Percentiles rank a stretch among this genome's conserved stretches.
These are phyloP conservation scores for Tillandsia leiboldiana DNA, from an alignment of 176 grass and related monocot genomes.

Conservation along the genomic window DNA sequence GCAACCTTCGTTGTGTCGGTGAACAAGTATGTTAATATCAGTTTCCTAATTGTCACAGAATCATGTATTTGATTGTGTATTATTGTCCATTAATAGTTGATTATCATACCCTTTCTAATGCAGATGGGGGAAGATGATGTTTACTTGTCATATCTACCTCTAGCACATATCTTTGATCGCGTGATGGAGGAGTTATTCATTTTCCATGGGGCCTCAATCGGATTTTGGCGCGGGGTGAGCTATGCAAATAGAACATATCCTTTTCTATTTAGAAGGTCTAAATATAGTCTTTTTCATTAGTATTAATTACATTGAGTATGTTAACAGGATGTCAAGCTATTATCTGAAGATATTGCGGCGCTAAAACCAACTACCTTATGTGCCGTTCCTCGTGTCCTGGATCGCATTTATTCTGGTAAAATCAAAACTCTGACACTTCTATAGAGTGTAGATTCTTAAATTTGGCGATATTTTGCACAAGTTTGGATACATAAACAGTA, in stretches of 20 bases:
- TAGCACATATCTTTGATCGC: constrained; percentile 89
- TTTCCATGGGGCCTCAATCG: constrained; percentile 66
- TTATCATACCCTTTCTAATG: neutral
- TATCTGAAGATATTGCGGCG: constrained; percentile 76
- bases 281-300: neutral
- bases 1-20: constrained; percentile 29
- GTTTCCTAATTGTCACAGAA: neutral
- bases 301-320: neutral
- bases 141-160: constrained; percentile 93
- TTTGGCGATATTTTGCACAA: neutral
- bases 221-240: constrained; percentile 91
- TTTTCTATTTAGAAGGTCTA: too few relatives aligned
- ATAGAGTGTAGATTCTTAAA: neutral
- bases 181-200: constrained; percentile 83
- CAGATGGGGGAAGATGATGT: constrained; percentile 63
- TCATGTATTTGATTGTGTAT: neutral
- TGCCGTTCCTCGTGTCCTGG: constrained; percentile 93
- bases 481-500: too few relatives aligned
- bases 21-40: constrained; percentile 40
- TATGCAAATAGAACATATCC: neutral
- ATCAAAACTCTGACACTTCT: neutral
- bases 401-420: constrained; percentile 86
- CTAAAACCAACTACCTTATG: constrained; percentile 77
- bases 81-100: neutral
- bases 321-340: constrained; percentile 65